phyloP scores from a whole-genome alignment of 495 filamentous ascomycete genomes.

The Cercophora sp. region DNA sequence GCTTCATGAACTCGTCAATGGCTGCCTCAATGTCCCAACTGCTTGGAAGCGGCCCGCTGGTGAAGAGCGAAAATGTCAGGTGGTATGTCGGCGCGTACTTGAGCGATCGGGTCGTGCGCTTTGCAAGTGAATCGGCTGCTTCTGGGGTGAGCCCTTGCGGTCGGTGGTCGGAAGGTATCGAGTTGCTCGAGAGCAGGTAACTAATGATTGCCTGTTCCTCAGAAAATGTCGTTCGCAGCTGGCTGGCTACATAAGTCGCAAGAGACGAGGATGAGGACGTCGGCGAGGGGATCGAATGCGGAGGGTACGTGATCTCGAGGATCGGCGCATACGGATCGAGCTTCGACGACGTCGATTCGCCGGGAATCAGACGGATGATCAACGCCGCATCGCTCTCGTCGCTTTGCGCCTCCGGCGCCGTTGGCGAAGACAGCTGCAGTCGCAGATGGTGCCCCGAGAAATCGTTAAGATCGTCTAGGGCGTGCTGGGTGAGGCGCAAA shows the following conservation, averaged over 20 bases:
- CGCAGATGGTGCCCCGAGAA: constrained; percentile 88
- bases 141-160: constrained; percentile 40
- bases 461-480: constrained; percentile 84
- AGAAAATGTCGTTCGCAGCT: constrained; percentile 73
- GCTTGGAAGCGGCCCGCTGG: constrained; percentile 68
- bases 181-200: constrained; percentile 65
- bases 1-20: constrained; percentile 74
- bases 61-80: constrained; percentile 92
- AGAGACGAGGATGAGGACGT: constrained; percentile 69
- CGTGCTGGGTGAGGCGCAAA: constrained; percentile 79
- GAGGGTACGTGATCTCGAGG: constrained; percentile 76
- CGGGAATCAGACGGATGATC: constrained; percentile 63
- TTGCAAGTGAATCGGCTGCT: constrained; percentile 43
- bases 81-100: constrained; percentile 95
- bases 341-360: constrained; percentile 56
- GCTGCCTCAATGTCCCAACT: constrained; percentile 89
- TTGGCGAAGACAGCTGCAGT: constrained; percentile 57
- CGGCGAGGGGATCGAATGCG: constrained; percentile 64
- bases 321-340: constrained; percentile 65
- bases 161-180: constrained; percentile 46
- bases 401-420: constrained; percentile 14
- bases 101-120: constrained; percentile 69
- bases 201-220: constrained; percentile 90
- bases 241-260: constrained; percentile 73
- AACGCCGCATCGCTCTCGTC: constrained; percentile 55